A percentile compares a stretch with the other conserved stretches of the same genome.
These are phyloP conservation scores for Mallotus japonicus DNA, from an alignment of 441 rosid species.

Conservation along the genomic window DNA sequence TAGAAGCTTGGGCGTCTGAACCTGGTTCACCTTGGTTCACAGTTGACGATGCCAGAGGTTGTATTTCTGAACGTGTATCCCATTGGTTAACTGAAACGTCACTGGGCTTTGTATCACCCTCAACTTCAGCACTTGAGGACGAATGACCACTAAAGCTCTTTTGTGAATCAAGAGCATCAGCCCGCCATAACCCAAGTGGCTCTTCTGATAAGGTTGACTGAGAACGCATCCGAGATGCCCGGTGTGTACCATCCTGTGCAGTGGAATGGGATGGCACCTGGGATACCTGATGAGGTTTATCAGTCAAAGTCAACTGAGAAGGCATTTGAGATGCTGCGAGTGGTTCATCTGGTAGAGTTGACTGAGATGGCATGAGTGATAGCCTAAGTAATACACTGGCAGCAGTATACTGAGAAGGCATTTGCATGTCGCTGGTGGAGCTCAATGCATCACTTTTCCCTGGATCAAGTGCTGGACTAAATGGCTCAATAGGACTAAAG, in stretches of 20 bases:
- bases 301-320: constrained; percentile 17
- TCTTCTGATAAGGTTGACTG: constrained; percentile 39
- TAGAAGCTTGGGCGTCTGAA: constrained; percentile 33
- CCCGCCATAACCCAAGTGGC: constrained; percentile 30
- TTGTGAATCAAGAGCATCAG: constrained; percentile 33
- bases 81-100: constrained; percentile 50
- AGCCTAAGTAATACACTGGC: constrained; percentile 19
- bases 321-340: constrained; percentile 34
- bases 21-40: constrained; percentile 29
- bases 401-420: constrained; percentile 39
- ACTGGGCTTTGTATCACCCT: constrained; percentile 39
- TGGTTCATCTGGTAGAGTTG: constrained; percentile 38
- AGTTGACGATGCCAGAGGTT: constrained; percentile 38
- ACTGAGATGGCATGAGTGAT: constrained; percentile 47
- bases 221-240: constrained; percentile 19
- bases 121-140: constrained; percentile 45
- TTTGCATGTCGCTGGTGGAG: constrained; percentile 59
- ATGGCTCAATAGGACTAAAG: constrained; percentile 69
- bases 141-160: constrained; percentile 49
- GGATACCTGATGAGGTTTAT: constrained; percentile 18
- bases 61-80: constrained; percentile 46
- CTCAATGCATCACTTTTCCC: constrained; percentile 75
- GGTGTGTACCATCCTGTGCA: constrained; percentile 5
- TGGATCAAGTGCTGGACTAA: constrained; percentile 57
- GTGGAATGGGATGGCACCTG: constrained; percentile 18